These are phyloP conservation scores for Polyporus tsugae DNA, from an alignment of 1,284 basidiomycete species.

Conservation along the genomic window DNA sequence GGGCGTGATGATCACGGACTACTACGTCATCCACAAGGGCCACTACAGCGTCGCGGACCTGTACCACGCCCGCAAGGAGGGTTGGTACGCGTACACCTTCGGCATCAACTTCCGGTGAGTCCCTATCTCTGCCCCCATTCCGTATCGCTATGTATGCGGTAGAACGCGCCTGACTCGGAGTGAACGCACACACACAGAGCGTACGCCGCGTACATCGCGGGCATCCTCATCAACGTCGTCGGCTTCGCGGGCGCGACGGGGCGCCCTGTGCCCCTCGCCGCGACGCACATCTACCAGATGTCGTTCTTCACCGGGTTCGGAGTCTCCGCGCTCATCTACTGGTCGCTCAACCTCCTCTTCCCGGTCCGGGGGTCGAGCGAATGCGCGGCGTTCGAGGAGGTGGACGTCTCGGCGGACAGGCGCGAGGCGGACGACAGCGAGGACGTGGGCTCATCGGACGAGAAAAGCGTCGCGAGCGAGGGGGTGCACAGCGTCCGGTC, in stretches of 20 bases:
- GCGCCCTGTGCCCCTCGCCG: conserved; percentile 65
- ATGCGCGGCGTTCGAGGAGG: conserved; percentile 60
- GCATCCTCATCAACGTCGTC: conserved; percentile 85
- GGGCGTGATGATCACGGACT: conserved; percentile 87
- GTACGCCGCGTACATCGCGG: conserved; percentile 75
- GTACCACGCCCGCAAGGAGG: conserved; percentile 63
- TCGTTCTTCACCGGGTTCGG: conserved; percentile 85
- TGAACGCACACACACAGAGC: conserved; percentile 53
- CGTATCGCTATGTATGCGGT: too few relatives aligned
- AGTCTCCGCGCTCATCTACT: conserved; percentile 73
- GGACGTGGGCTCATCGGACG: conserved; percentile 23
- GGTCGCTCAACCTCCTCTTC: conserved; percentile 61
- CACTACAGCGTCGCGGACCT: conserved; percentile 78
- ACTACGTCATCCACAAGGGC: conserved; percentile 80
- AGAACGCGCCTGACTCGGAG: background rate
- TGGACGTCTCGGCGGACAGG: conserved; percentile 58
- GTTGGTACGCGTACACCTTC: conserved; percentile 81
- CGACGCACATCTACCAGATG: conserved; percentile 76
- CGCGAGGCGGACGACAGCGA: conserved; percentile 6
- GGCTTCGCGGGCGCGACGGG: conserved; percentile 75
- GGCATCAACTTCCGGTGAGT: conserved; percentile 77
- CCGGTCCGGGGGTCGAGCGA: conserved; percentile 61
- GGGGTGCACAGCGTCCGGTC: conserved; percentile 25
- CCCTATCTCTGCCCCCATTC: background rate
- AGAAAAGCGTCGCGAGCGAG: conserved; percentile 28